Percentiles rank a stretch among this genome's conserved stretches.
phyloP scores from a whole-genome alignment of 2,329 filamentous ascomycete species.

The Penicillium sp. region DNA sequence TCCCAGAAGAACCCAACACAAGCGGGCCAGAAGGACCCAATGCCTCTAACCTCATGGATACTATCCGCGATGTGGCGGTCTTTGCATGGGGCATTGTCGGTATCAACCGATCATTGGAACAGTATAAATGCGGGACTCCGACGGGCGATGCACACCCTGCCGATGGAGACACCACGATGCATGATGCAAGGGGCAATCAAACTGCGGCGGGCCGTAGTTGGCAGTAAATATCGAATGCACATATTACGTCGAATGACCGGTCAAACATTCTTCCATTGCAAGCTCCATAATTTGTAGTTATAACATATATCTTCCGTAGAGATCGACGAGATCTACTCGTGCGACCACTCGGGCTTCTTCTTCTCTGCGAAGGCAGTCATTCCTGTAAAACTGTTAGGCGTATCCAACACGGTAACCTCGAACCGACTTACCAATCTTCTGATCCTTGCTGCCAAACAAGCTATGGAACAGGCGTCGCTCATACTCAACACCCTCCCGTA shows the following conservation, averaged over 20 bases:
- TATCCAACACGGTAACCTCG: neutral
- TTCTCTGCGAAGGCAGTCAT: slow-evolving; percentile 96
- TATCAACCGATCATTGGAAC: slow-evolving; percentile 69
- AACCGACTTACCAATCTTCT: slow-evolving; percentile 75
- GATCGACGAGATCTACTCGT: slow-evolving; percentile 58
- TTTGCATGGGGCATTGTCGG: slow-evolving; percentile 60
- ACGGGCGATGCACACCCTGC: slow-evolving; percentile 50
- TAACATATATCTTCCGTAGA: neutral
- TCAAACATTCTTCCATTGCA: slow-evolving; percentile 5
- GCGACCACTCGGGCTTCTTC: slow-evolving; percentile 85
- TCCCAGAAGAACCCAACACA: slow-evolving; percentile 39
- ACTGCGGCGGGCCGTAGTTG: slow-evolving; percentile 7
- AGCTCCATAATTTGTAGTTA: neutral
- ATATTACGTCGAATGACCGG: neutral
- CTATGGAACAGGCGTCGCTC: slow-evolving; percentile 91
- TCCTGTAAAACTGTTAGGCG: slow-evolving; percentile 37
- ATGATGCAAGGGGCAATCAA: slow-evolving; percentile 6
- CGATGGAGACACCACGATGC: slow-evolving; percentile 3
- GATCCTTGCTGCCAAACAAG: slow-evolving; percentile 89
- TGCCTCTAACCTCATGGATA: slow-evolving; percentile 67
- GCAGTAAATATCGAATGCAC: slow-evolving; percentile 3
- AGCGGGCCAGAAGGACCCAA: slow-evolving; percentile 49
- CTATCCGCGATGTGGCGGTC: slow-evolving; percentile 81
- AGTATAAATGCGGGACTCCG: slow-evolving; percentile 62
- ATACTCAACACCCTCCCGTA: slow-evolving; percentile 90